Percentiles rank a stretch among this genome's conserved stretches.
phyloP scores from a whole-genome alignment of 495 filamentous ascomycete species.

The Friedmanniomyces simplex region DNA sequence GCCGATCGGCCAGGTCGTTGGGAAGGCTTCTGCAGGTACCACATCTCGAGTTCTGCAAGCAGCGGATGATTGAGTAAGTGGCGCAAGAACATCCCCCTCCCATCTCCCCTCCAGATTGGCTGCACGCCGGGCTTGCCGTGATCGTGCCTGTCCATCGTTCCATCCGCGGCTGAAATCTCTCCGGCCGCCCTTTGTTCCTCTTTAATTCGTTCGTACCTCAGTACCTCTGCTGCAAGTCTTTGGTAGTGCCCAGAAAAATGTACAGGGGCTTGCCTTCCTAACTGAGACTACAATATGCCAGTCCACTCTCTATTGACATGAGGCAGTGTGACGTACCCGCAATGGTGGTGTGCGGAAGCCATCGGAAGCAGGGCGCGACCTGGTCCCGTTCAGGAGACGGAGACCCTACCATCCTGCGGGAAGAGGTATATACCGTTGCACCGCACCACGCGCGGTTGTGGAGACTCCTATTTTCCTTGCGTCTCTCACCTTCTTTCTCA shows the following conservation, averaged over 20 bases:
- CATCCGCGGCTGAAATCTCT: background rate
- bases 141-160: background rate
- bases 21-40: background rate
- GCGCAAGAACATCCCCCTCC: background rate
- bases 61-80: background rate
- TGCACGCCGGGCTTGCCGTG: background rate
- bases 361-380: background rate
- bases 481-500: background rate
- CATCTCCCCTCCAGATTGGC: background rate
- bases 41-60: background rate
- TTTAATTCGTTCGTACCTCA: background rate
- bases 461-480: background rate
- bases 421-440: background rate
- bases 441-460: background rate
- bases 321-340: background rate
- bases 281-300: background rate
- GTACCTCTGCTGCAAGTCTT: background rate
- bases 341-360: background rate
- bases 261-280: background rate
- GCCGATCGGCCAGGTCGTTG: background rate
- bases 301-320: background rate
- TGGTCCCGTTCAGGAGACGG: background rate
- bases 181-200: background rate
- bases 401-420: background rate
- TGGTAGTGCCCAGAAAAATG: background rate